Percentiles rank a stretch among this genome's conserved stretches.
Evolutionary conservation across 768 basidiomycete species (phyloP).

Genomic region (Mycena galericulata): DNA sequence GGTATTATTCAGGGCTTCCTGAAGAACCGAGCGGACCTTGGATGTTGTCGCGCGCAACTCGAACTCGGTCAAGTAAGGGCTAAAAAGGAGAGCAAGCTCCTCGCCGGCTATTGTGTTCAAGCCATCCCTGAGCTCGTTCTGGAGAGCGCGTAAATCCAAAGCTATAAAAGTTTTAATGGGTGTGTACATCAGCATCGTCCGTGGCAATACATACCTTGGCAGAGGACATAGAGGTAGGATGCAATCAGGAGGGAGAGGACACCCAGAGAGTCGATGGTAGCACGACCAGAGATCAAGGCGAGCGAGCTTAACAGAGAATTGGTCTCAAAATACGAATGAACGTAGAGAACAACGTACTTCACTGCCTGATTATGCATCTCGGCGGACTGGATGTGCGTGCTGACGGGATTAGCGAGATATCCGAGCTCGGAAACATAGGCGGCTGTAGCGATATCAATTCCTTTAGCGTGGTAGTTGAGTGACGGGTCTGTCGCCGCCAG

Average conservation of each 20-base stretch:
- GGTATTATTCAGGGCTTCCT: constrained; percentile 71
- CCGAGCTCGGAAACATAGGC: constrained; percentile 85
- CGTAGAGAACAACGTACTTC: constrained; percentile 62
- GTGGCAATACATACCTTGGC: constrained; percentile 62
- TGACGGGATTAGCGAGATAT: constrained; percentile 81
- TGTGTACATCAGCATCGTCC: neutral
- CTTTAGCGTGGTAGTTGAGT: constrained; percentile 83
- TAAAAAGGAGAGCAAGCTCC: constrained; percentile 61
- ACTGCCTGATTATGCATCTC: constrained; percentile 91
- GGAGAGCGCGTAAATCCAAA: constrained; percentile 82
- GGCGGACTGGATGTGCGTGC: constrained; percentile 84
- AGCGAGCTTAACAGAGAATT: constrained; percentile 18
- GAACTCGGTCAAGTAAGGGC: constrained; percentile 44
- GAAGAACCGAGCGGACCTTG: constrained; percentile 58
- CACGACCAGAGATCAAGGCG: constrained; percentile 74
- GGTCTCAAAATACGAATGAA: no score
- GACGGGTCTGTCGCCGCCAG: constrained; percentile 81
- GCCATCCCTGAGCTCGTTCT: constrained; percentile 66
- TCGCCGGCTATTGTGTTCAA: constrained; percentile 61
- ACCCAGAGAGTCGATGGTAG: constrained; percentile 82
- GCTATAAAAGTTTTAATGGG: no score
- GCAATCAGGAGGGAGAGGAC: constrained; percentile 80
- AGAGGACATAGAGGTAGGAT: constrained; percentile 77
- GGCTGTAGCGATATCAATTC: constrained; percentile 84
- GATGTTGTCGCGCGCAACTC: constrained; percentile 52